Evolutionary conservation across 2,329 filamentous ascomycete genomes (phyloP), one percentile per base, ranked within the genome.

Genomic region (Ramularia endophylla): DNA sequence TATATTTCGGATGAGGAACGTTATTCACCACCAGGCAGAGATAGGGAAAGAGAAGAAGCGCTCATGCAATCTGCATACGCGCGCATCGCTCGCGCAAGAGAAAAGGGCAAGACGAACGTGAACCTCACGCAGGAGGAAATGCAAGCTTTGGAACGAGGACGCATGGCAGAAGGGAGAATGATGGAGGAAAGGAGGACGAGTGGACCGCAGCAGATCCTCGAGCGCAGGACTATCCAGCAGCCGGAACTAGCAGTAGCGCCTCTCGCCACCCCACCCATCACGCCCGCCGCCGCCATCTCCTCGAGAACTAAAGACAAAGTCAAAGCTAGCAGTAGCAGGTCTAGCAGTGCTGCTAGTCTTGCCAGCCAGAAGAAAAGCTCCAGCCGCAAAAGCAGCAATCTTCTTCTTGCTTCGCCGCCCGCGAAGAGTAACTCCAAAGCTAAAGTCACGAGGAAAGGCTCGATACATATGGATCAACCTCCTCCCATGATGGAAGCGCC

Each of bases 61-160:
- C 65, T 94, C 54, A 79, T 92, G 50, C 82, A 88, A 51, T 79
- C 79, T 50, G 89, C 89, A 29, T 68, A 94, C 63, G 80, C 81
- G 55, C 83, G 87, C 52, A 94, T 95, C 59, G 78, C 81, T 50
- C 77, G 80, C 51, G 87, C 89, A 12, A 81, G 86, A 60, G 78
- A 78, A 48, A 80, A 80, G 57, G 88, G 88, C 49, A 83, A 82
- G 63, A 72, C 75, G 32, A 85, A 94, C 43, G 86, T 95, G 41
- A 84, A 82, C 60, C 74, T 97, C 49, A 87, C 77, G 53, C 77
- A 81, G 56, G 80, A 84, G 40, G 89, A 95, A 63, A 71, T 95
- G 54, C 83, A 82, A 47, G 88, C 87, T 34, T 72, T 94, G 53
- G 83, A 90, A 59, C 77, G 80, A 48, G 73, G 75, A 20, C 15